Evolutionary conservation across 2,329 filamentous ascomycete species (phyloP).

Genomic region (Arthrobotrys musiformis): DNA sequence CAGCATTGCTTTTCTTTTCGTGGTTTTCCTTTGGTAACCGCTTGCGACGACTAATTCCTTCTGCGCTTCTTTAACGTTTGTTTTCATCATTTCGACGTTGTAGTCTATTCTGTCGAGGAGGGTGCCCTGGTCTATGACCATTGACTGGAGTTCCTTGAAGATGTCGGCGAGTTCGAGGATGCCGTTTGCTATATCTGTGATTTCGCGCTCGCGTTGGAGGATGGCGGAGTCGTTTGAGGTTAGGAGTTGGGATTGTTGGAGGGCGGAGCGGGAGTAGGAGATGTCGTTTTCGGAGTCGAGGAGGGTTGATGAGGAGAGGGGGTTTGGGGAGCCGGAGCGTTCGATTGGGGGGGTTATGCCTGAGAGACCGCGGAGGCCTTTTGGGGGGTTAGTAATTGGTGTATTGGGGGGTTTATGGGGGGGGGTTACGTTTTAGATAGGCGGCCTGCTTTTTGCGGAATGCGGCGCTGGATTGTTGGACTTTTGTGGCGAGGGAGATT

Average conservation of each 20-base stretch:
- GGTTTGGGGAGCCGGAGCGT: conserved; percentile 62
- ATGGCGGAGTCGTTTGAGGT: conserved; percentile 85
- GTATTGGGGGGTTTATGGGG: background rate
- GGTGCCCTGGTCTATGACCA: conserved; percentile 93
- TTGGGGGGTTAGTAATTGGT: no score
- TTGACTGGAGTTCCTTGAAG: conserved; percentile 93
- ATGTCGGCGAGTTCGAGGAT: conserved; percentile 97
- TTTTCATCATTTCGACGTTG: conserved; percentile 95
- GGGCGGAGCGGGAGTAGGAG: conserved; percentile 86
- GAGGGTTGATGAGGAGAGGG: conserved; percentile 81
- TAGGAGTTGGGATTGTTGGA: conserved; percentile 69
- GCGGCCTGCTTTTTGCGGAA: conserved; percentile 98
- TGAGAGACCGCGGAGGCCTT: conserved; percentile 79
- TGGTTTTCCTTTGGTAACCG: conserved; percentile 86
- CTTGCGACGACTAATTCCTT: conserved; percentile 89
- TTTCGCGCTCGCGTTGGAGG: conserved; percentile 91
- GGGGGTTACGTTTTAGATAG: conserved; percentile 84
- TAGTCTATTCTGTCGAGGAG: conserved; percentile 96
- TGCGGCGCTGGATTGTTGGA: conserved; percentile 88
- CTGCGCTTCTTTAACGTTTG: conserved; percentile 89
- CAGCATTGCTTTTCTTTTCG: conserved; percentile 91
- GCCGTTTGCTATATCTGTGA: conserved; percentile 96
- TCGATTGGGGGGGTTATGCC: conserved; percentile 70
- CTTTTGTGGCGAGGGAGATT: conserved; percentile 84
- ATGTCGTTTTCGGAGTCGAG: conserved; percentile 94